Conservation (phyloP, 805 yeast species). For the Metschnikowia shivogae region DNA sequence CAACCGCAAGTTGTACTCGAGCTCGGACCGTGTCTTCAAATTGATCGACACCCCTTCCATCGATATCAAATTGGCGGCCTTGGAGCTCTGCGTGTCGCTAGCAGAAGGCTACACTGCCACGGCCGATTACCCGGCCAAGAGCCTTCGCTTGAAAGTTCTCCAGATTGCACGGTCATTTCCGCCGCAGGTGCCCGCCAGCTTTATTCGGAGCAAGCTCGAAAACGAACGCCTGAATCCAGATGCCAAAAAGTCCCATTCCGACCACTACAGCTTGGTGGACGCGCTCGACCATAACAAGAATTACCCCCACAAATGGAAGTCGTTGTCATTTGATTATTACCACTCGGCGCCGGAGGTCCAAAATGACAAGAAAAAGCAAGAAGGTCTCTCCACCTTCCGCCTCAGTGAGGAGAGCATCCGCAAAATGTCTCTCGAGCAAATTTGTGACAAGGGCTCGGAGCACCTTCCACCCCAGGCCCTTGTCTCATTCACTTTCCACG, state of each 20-base stretch:
- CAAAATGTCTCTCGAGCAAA: constrained; percentile 53
- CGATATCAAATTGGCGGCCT: constrained; percentile 53
- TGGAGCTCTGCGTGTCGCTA: constrained; percentile 55
- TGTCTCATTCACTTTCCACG: constrained; percentile 58
- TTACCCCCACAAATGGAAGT: constrained; percentile 55
- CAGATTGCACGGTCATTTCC: constrained; percentile 55
- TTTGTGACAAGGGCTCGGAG: constrained; percentile 56
- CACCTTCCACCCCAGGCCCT: constrained; percentile 59
- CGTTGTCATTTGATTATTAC: constrained; percentile 51
- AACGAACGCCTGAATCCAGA: constrained; percentile 2
- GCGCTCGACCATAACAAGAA: constrained; percentile 38
- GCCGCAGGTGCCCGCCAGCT: constrained; percentile 36
- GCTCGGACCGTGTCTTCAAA: constrained; percentile 55
- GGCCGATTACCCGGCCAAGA: constrained; percentile 40
- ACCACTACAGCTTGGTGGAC: constrained; percentile 46
- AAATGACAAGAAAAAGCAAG: constrained; percentile 18
- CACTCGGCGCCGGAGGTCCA: neutral
- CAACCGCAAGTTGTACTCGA: constrained; percentile 63
- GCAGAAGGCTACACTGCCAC: constrained; percentile 55
- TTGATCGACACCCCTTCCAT: constrained; percentile 59
- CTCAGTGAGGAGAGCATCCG: constrained; percentile 56
- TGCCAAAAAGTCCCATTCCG: constrained; percentile 21
- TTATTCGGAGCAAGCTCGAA: constrained; percentile 29
- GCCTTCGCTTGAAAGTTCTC: constrained; percentile 43
- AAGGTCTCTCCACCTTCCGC: constrained; percentile 49